phyloP scores from a whole-genome alignment of 345 rosid genomes.

The Euphorbia tirucalli region DNA sequence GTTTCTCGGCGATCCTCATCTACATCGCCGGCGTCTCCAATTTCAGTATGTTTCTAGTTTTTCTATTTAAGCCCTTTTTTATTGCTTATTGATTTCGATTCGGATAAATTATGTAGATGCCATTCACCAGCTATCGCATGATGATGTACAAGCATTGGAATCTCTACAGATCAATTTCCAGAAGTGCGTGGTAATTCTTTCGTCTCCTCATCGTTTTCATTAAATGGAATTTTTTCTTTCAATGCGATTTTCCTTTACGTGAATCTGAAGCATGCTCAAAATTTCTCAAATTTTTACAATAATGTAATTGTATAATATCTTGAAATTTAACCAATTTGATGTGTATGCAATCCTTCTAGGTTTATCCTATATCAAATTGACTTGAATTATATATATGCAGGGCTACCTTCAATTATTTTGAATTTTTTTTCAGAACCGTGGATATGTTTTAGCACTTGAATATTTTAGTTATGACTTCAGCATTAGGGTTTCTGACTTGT shows the following conservation, averaged over 20 bases:
- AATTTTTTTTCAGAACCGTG: neutral
- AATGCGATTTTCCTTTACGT: neutral
- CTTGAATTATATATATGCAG: neutral
- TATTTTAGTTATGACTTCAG: too few species aligned
- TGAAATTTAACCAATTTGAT: neutral
- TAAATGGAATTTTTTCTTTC: neutral
- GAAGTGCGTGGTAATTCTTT: conserved; percentile 78
- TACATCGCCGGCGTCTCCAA: conserved; percentile 74
- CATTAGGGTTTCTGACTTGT: neutral
- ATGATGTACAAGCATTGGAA: conserved; percentile 67
- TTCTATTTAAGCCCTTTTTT: too few species aligned
- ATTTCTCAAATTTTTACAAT: too few species aligned
- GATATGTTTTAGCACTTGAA: neutral
- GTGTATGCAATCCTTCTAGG: neutral
- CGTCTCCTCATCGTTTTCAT: neutral
- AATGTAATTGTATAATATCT: neutral
- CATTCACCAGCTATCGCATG: conserved; percentile 46
- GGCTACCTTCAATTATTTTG: too few species aligned
- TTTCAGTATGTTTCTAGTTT: conserved; percentile 37
- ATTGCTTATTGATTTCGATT: neutral
- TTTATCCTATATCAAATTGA: neutral
- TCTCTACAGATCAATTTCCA: conserved; percentile 60
- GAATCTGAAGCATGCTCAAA: neutral
- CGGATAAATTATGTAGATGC: conserved; percentile 42
- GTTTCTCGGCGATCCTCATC: conserved; percentile 68